Evolutionary conservation across 2,329 filamentous ascomycete species (phyloP).

Genomic region (Nemania sp.): DNA sequence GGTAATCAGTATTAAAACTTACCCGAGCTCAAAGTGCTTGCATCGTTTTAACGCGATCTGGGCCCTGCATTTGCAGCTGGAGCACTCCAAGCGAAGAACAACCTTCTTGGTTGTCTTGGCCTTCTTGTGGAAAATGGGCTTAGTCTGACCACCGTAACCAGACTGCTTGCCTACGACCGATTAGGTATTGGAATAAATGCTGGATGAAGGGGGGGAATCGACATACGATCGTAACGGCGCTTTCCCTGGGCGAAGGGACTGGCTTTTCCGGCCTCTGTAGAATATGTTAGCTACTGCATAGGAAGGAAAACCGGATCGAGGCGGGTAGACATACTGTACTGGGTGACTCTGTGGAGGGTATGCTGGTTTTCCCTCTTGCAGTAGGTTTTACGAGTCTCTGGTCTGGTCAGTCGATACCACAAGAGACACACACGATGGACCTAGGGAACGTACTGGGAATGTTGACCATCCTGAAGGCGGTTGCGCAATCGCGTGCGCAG

Average conservation of each 20-base stretch:
- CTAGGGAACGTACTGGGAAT: constrained; percentile 7
- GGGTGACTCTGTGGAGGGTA: constrained; percentile 11
- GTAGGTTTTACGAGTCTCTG: constrained; percentile 20
- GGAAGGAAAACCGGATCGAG: neutral
- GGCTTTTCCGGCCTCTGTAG: constrained; percentile 11
- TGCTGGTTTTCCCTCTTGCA: constrained; percentile 3
- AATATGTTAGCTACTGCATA: neutral
- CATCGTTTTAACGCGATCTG: constrained; percentile 99
- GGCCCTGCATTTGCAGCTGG: constrained; percentile 96
- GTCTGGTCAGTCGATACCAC: neutral
- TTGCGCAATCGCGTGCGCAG: constrained; percentile 5
- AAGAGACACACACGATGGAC: neutral
- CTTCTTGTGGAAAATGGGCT: constrained; percentile 99
- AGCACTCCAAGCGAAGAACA: constrained; percentile 97
- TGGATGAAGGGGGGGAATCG: neutral
- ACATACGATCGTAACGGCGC: constrained; percentile 23
- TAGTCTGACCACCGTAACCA: constrained; percentile 91
- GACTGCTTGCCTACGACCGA: constrained; percentile 3
- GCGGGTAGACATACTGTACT: constrained; percentile 13
- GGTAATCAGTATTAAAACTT: constrained; percentile 56
- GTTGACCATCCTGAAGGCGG: constrained; percentile 15
- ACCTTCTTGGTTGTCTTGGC: constrained; percentile 99
- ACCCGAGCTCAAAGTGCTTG: constrained; percentile 99
- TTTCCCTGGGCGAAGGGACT: constrained; percentile 16
- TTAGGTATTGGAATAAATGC: constrained; percentile 68